Base-by-base conservation (phyloP, 2,329 filamentous ascomycete genomes). In the Chaetothyriales sp. region DNA sequence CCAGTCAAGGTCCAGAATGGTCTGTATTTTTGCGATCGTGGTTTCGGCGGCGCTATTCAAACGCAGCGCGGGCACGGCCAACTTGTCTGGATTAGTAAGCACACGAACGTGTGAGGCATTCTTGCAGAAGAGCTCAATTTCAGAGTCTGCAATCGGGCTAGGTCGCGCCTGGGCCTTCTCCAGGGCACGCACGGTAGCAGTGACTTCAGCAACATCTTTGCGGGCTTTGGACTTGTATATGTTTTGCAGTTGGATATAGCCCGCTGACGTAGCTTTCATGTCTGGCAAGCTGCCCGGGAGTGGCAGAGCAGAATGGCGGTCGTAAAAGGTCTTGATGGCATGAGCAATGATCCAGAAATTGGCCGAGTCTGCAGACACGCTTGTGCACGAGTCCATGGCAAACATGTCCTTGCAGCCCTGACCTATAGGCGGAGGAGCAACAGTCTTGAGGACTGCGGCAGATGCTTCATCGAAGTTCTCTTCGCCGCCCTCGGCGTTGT, bases 381-480 rank as follows among this genome's bases (percentile, higher is more conserved):
- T 65, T n/a, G 67, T 65, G 59, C 73, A 78, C 68, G 77, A 80
- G 15, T 78, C 67, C 62, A 89, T 82, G 40, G 83, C 77, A 63
- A 98, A 90, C 7, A 97, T 81, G 57, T 90, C 82, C 56, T 77
- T 80, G 43, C 94, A 76, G 2, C 81, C 78, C 45, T 78, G 78
- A 43, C 84, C 81, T 18, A 94, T 67, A 22, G 77, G 77, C 46
- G 83, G 81, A 18, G 75, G 71, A 44, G 83, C 82, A 29, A 98
- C 73, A n/a, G 85, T 86, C 67, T 94, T 94, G 62, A 97, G 74
- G 1, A 97, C 89, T 4, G 89, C 88, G 13, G 81, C 82, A 46
- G 83, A 81, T 3, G 92, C 94, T 68, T 98, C 92, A 55, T 95
- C 88, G 63, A 89, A 98, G 67, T 98, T 98, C 70, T 98, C 92